Percentiles rank a stretch among this genome's conserved stretches.
phyloP scores from a whole-genome alignment of 768 basidiomycete species.

The Hirschioporus abietinus region DNA sequence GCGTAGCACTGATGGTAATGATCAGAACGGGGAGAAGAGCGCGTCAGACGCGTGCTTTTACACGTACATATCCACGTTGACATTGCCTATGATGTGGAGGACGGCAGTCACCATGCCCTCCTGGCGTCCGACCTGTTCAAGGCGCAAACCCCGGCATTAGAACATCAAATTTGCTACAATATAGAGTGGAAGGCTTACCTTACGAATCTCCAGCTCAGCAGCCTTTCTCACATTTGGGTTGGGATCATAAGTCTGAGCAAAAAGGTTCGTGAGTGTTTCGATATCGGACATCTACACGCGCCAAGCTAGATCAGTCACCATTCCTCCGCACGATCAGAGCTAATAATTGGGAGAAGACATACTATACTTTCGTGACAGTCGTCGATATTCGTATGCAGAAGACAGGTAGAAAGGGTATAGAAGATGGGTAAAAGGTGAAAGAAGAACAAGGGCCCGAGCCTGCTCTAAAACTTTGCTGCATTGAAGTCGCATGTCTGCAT shows the following conservation, averaged over 20 bases:
- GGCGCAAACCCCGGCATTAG: constrained; percentile 12
- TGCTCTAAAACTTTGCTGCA: background rate
- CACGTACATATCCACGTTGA: constrained; percentile 72
- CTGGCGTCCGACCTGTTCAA: constrained; percentile 59
- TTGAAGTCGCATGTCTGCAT: background rate
- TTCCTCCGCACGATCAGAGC: background rate
- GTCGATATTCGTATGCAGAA: background rate
- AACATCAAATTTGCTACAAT: constrained; percentile 8
- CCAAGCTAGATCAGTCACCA: background rate
- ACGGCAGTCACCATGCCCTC: constrained; percentile 82
- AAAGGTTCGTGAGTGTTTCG: constrained; percentile 70
- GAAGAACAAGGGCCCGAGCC: background rate
- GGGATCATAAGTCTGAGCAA: constrained; percentile 72
- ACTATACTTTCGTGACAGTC: background rate
- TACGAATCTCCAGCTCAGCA: constrained; percentile 83
- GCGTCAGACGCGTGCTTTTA: constrained; percentile 29
- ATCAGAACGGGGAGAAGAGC: constrained; percentile 9
- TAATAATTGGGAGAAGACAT: background rate
- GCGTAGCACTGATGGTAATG: constrained; percentile 51
- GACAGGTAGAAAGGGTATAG: background rate
- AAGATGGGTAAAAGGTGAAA: background rate
- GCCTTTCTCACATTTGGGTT: constrained; percentile 86
- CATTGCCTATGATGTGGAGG: constrained; percentile 78
- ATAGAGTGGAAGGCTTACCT: constrained; percentile 37
- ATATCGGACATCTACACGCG: constrained; percentile 36